These are phyloP conservation scores for Botrytis byssoidea DNA, from an alignment of 2,329 filamentous ascomycete genomes.

Conservation along the genomic window DNA sequence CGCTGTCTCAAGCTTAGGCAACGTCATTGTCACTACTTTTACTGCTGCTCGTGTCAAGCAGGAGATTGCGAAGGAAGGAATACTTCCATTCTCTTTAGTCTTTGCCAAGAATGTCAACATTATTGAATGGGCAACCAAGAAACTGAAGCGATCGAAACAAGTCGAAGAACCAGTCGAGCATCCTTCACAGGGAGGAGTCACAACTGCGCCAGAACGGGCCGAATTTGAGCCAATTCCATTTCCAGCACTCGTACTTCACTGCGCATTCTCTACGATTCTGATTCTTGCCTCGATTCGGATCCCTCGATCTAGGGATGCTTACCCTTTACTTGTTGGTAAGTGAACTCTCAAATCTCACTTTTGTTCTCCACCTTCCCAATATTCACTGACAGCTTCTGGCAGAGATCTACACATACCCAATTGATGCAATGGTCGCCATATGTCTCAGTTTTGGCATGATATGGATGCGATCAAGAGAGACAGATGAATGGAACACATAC, in stretches of 20 bases:
- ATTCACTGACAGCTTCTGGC: slow-evolving; percentile 36
- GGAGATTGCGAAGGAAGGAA: slow-evolving; percentile 59
- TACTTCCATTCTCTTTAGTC: slow-evolving; percentile 43
- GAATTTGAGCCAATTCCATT: slow-evolving; percentile 12
- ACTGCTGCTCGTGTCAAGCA: slow-evolving; percentile 56
- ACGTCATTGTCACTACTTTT: slow-evolving; percentile 58
- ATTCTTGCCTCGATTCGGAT: slow-evolving; percentile 20
- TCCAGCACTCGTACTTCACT: slow-evolving; percentile 31
- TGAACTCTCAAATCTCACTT: background rate
- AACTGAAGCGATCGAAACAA: slow-evolving; percentile 17
- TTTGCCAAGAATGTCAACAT: slow-evolving; percentile 48
- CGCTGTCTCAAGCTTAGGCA: slow-evolving; percentile 47
- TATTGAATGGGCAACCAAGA: slow-evolving; percentile 33
- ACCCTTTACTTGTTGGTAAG: slow-evolving; percentile 18
- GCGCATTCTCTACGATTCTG: slow-evolving; percentile 24
- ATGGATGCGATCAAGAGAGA: background rate
- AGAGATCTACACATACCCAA: slow-evolving; percentile 43
- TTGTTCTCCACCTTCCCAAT: background rate
- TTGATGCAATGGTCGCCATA: slow-evolving; percentile 38
- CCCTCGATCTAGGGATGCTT: slow-evolving; percentile 18
- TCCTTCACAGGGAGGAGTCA: slow-evolving; percentile 31
- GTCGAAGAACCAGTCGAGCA: slow-evolving; percentile 30
- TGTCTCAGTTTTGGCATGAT: slow-evolving; percentile 25
- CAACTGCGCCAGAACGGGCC: slow-evolving; percentile 25
- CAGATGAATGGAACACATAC: slow-evolving; percentile 13